Base-by-base conservation (phyloP, 352 stramenopile species). In the Hyaloperonospora arabidopsidis region DNA sequence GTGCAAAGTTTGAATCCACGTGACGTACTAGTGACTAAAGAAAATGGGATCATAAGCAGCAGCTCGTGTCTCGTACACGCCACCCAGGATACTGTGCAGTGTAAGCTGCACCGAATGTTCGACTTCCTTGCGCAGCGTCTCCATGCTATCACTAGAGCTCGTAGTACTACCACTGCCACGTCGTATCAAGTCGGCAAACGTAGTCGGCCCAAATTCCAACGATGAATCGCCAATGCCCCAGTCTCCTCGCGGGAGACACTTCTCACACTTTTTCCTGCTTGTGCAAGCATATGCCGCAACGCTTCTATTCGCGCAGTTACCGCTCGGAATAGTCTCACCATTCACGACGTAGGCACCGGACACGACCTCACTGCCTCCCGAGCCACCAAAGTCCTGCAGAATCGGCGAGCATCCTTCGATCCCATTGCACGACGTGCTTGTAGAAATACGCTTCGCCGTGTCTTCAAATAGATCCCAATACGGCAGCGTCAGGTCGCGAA, bases 401-500 rank as follows among this genome's bases (percentile, higher is more conserved):
- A 84, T 75, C 15, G 61, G 48, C 15, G 74, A 79, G 35, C 74
- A 84, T 4, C 55, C 59, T 50, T 70, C 61, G 52, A 79, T 63
- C 7, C 63, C 58, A 15, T 55, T 68, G 35, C 74, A 84, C 17
- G 52, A 34, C 6, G 61, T 78, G 12, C 45, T 59, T 8, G 61
- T 63, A 5, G 68, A 76, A n/a, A 79, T 57, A 18, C 72, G 71
- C 48, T 79, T 84, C 46, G 71, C 67, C 11, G 71, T 61, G 45
- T 84, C 74, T 35, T 81, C 68, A 35, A 84, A 84, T 17, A 81
- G 54, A 45, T 86, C 61, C 76, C 76, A 88, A 48, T 83, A 88
- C 13, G 78, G 76, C 32, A 88, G 54, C 15, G 78, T 86, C 45
- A 88, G 36, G 41, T 74, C 57, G 10, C 54, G 64, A 44, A 70